Evolutionary conservation across 345 rosid genomes (phyloP).

Genomic region (Zanthoxylum bungeanum): DNA sequence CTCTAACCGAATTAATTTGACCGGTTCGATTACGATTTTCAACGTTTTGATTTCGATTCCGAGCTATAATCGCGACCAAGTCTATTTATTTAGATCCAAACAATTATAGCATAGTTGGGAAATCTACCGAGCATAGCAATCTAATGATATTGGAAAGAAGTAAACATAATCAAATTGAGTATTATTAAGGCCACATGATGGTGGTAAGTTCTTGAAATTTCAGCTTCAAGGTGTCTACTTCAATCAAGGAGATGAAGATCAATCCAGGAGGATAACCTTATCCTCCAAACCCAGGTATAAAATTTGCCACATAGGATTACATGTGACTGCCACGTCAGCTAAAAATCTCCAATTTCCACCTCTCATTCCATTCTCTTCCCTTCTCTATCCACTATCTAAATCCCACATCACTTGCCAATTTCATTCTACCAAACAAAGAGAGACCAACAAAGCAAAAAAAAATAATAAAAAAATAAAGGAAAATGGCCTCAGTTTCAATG

Average conservation of each 20-base stretch:
- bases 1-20: too few relatives aligned
- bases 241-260: not conserved
- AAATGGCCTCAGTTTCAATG: constrained; percentile 12
- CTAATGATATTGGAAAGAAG: too few relatives aligned
- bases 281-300: constrained; percentile 12
- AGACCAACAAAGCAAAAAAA: not conserved
- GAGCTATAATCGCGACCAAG: too few relatives aligned
- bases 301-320: constrained; percentile 14
- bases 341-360: constrained; percentile 14
- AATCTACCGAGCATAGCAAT: not conserved
- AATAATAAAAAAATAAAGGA: too few relatives aligned
- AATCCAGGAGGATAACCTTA: constrained; percentile 27
- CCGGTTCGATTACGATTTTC: too few relatives aligned
- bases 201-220: not conserved
- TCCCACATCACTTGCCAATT: not conserved
- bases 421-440: not conserved
- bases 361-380: constrained; percentile 1
- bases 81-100: too few relatives aligned
- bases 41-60: too few relatives aligned
- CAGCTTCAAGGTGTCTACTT: not conserved
- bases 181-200: not conserved
- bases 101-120: too few relatives aligned
- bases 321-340: not conserved
- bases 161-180: too few relatives aligned
- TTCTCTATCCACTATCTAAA: constrained; percentile 18